Percentiles rank a stretch among this genome's conserved stretches.
Evolutionary conservation across 768 basidiomycete species (phyloP).

Genomic region (Crepidotus variabilis): DNA sequence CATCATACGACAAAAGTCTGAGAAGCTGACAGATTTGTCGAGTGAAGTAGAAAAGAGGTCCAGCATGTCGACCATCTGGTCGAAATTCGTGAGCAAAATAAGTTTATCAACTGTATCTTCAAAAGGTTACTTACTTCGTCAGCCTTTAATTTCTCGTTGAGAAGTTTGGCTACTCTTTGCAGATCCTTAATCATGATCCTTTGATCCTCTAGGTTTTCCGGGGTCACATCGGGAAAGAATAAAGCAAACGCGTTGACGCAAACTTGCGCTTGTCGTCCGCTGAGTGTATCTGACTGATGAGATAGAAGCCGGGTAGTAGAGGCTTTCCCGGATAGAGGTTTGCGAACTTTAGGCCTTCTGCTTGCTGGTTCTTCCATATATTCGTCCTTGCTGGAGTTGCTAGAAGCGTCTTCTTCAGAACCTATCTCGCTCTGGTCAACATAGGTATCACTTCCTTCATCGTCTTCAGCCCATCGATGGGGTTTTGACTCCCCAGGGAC

Average conservation of each 20-base stretch:
- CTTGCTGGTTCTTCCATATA: slow-evolving; percentile 13
- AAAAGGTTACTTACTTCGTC: slow-evolving; percentile 55
- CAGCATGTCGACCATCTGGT: slow-evolving; percentile 79
- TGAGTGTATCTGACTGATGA: slow-evolving; percentile 27
- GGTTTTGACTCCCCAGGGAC: slow-evolving; percentile 22
- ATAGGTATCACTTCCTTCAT: slow-evolving; percentile 20
- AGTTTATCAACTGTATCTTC: not conserved
- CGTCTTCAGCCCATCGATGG: slow-evolving; percentile 20
- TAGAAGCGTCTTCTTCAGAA: slow-evolving; percentile 24
- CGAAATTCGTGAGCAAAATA: not conserved
- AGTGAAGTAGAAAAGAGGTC: slow-evolving; percentile 66
- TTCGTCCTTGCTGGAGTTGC: slow-evolving; percentile 20
- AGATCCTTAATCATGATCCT: slow-evolving; percentile 68
- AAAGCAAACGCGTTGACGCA: slow-evolving; percentile 62
- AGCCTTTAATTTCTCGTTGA: slow-evolving; percentile 68
- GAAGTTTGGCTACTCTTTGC: slow-evolving; percentile 49
- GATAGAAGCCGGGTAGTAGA: slow-evolving; percentile 5
- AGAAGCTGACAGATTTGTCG: slow-evolving; percentile 64
- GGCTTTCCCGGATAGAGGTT: slow-evolving; percentile 3
- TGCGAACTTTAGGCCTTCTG: slow-evolving; percentile 11
- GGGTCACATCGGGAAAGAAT: slow-evolving; percentile 61
- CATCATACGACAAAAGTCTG: slow-evolving; percentile 79
- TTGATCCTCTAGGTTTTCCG: slow-evolving; percentile 44
- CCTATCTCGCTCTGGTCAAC: slow-evolving; percentile 15
- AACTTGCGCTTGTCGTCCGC: slow-evolving; percentile 46